Evolutionary conservation across 306 rosid genomes (phyloP).

Genomic region (Lagenaria siceraria): DNA sequence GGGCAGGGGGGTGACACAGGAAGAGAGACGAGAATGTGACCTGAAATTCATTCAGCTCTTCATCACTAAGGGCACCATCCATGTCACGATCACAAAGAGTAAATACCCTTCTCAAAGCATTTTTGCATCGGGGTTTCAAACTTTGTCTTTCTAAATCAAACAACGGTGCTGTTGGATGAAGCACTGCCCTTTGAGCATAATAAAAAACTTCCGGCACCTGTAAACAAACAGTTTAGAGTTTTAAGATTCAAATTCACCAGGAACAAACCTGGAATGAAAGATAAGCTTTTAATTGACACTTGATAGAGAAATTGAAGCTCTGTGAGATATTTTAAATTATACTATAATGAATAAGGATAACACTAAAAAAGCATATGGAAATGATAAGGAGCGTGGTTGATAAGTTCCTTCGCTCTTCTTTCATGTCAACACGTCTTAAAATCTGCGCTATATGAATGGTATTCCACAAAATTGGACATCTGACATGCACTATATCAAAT

Average conservation of each 20-base stretch:
- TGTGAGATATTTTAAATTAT: neutral
- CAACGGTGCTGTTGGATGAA: conserved; percentile 78
- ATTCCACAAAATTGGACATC: neutral
- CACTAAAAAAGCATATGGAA: neutral
- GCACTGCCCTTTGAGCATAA: conserved; percentile 82
- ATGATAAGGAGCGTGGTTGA: neutral
- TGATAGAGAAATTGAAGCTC: neutral
- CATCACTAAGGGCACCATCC: conserved; percentile 83
- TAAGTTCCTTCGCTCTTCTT: neutral
- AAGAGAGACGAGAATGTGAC: conserved; percentile 27
- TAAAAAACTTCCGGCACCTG: conserved; percentile 90
- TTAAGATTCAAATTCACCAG: conserved; percentile 5
- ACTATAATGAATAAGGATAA: neutral
- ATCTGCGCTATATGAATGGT: neutral
- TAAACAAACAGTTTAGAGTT: conserved; percentile 14
- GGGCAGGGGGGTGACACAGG: neutral
- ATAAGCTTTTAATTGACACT: neutral
- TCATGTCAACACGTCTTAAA: neutral
- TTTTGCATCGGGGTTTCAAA: conserved; percentile 54
- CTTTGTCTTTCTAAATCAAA: conserved; percentile 54
- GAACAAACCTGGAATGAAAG: neutral
- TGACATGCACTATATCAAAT: neutral
- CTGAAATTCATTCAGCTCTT: conserved; percentile 89
- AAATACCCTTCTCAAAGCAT: conserved; percentile 85
- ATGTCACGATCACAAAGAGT: conserved; percentile 71